Evolutionary conservation across 2,329 filamentous ascomycete genomes (phyloP), one percentile per base, ranked within the genome.

Genomic region (Cercospora citrullina): DNA sequence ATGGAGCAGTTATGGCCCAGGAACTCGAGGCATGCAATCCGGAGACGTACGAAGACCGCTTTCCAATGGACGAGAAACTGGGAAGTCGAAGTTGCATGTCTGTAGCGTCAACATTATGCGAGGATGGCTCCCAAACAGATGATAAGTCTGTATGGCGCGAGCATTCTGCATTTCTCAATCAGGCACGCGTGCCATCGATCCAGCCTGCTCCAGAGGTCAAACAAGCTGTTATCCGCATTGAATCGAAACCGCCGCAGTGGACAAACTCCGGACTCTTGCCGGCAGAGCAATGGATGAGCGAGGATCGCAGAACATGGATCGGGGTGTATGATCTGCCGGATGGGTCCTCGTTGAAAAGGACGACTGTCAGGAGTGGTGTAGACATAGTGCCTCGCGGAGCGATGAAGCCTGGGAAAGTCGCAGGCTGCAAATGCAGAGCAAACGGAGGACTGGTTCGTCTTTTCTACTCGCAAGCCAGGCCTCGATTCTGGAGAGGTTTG

Each of bases 371-470:
- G 45, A 21, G 33, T 4, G 42, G 51, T 36, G 60, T 26, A 51
- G 26, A 26, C 7, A 9, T 33, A 18, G 26, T 30, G 39, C 60
- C 60, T 23, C 36, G 21, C 23, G 31, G 21, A 30, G 6, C 45
- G 36, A 39, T 14, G 60, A 10, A 21, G 21, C 10, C 21, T 21
- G n/a, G 53, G 45, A 63, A 23, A 23, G 42, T 63, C n/a, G 45
- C 53, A n/a, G 26, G 53, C 7, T 63, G 60, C 18, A 45, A 30
- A 10, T 16, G 53, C 7, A 51, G 23, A 26, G 12, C 16, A n/a
- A 53, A 48, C 2, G 60, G 60, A 33, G 60, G 30, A n/a, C 21
- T 63, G n/a, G 60, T 55, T 28, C 28, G 60, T 5, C 33, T 63
- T 18, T 55, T 36, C n/a, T 63, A 55, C 18, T n/a, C 51, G n/a